phyloP scores from a whole-genome alignment of 306 rosid species.

The Begonia peltatifolia region DNA sequence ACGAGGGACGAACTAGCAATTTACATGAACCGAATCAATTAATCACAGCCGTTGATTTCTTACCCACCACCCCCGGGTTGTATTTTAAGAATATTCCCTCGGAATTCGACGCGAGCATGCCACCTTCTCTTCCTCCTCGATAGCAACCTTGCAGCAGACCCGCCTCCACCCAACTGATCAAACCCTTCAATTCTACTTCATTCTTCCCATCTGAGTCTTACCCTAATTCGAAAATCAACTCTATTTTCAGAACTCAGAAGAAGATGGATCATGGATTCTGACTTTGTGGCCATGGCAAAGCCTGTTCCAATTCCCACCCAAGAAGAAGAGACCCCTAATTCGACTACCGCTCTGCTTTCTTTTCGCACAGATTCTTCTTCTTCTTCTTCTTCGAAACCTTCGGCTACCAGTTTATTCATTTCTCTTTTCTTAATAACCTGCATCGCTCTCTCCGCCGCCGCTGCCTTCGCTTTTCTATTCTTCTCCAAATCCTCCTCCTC shows the following conservation, averaged over 20 bases:
- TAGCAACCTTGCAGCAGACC: neutral
- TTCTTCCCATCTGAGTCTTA: neutral
- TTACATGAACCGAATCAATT: no score
- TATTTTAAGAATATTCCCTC: no score
- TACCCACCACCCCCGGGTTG: no score
- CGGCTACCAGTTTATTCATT: slow-evolving; percentile 36
- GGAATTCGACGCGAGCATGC: no score
- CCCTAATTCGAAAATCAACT: no score
- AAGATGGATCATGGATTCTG: slow-evolving; percentile 38
- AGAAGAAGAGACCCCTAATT: slow-evolving; percentile 31
- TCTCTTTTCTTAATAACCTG: slow-evolving; percentile 40
- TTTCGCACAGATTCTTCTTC: slow-evolving; percentile 42
- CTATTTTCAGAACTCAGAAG: neutral
- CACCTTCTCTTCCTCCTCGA: neutral
- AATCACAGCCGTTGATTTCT: no score
- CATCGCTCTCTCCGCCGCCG: slow-evolving; percentile 52
- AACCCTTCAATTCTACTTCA: slow-evolving; percentile 9
- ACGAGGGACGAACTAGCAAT: no score
- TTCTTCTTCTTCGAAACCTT: slow-evolving; percentile 18
- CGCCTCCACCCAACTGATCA: neutral
- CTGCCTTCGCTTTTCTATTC: slow-evolving; percentile 55
- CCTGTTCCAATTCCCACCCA: slow-evolving; percentile 26
- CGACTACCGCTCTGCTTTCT: slow-evolving; percentile 49
- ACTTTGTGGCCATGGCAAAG: slow-evolving; percentile 25
- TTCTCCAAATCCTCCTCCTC: slow-evolving; percentile 28